Base-by-base conservation (phyloP, 1,139 yeast species). In the Casaregolazyma suthepensis region DNA sequence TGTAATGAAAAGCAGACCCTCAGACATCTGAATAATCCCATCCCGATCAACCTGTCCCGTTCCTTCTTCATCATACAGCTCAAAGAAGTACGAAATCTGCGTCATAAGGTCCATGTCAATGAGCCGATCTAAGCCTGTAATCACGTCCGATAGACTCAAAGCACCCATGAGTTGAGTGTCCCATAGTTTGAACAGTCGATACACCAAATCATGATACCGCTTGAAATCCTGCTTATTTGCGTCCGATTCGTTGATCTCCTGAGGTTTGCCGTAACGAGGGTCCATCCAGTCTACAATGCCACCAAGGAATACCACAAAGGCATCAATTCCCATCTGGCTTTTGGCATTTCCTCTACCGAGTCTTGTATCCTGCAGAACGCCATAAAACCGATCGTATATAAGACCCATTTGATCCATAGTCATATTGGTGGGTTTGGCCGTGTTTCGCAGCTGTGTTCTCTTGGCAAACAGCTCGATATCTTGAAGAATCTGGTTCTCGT, bases 401-500 rank as follows among this genome's bases (percentile, higher is more conserved):
- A 85, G 78, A 4, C 90, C 81, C 37, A 89, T 63, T 42, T 87
- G 81, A 1, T 76, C 81, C 43, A 71, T 74, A 3, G 77, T 69
- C 47, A 93, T 72, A 63, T 87, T 80, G 20, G 75, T 76, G 0
- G 89, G 80, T 63, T 84, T 85, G 23, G 94, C 91, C 55, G 93
- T 73, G 66, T 88, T 90, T 59, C 99, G 78, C 43, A 93, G 69
- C 67, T 93, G 97, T 0, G 98, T 89, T 55, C 96, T 78, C 68
- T 93, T 93, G 45, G 94, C 96, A 72, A 93, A 93, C 0, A 84
- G 76, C 60, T 94, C 95, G 58, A 93, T 89, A 57, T 93, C 91
- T 61, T 81, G 87, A 64, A 87, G 81, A 51, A 93, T 91, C 42
- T 83, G 80, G 62, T 84, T 83, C 68, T 91, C 84, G 66, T 82